Conservation (phyloP, 495 filamentous ascomycete genomes). For the Wilcoxina mikolae region DNA sequence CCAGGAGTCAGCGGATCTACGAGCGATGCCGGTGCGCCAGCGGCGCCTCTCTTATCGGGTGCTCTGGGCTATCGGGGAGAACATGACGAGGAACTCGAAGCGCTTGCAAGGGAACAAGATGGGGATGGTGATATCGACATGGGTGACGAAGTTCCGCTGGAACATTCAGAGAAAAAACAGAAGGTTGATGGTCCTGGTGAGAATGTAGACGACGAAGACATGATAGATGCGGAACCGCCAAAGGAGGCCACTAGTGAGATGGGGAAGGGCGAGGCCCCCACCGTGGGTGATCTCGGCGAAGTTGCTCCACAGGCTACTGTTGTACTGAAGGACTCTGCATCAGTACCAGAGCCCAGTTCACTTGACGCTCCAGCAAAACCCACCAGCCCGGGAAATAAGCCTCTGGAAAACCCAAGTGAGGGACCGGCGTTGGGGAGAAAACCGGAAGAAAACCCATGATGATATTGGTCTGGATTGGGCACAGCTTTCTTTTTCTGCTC, state of each 20-base stretch:
- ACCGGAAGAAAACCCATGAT: constrained; percentile 1
- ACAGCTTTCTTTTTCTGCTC: neutral
- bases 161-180: constrained; percentile 14
- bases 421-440: neutral
- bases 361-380: neutral
- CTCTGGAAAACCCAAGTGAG: neutral
- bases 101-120: constrained; percentile 35
- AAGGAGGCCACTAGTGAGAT: neutral
- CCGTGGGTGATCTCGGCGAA: neutral
- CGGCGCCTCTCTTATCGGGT: constrained; percentile 36
- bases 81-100: constrained; percentile 38
- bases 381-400: neutral
- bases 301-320: neutral
- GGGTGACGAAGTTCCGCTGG: constrained; percentile 38
- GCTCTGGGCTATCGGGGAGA: constrained; percentile 36
- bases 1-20: constrained; percentile 33
- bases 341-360: neutral
- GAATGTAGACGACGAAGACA: constrained; percentile 31
- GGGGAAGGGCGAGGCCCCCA: neutral
- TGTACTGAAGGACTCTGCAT: neutral
- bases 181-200: constrained; percentile 30
- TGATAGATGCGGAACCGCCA: constrained; percentile 13
- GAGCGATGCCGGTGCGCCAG: constrained; percentile 51
- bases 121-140: constrained; percentile 45
- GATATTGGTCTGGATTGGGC: neutral